Evolutionary conservation across 192 early-diverging fungal genomes (phyloP).

Genomic region (Helicostylum pulchrum): DNA sequence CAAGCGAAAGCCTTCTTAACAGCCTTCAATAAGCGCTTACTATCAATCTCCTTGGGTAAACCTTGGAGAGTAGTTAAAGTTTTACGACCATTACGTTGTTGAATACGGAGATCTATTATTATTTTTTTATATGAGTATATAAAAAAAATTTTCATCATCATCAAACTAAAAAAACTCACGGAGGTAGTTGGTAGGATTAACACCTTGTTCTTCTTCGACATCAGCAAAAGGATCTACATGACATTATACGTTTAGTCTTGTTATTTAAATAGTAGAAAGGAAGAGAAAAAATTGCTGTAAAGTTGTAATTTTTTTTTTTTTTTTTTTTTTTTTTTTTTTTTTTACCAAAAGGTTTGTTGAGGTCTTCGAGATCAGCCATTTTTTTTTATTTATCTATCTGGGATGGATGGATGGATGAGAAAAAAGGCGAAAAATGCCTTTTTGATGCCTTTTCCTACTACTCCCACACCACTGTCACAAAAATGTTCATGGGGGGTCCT

Average conservation of each 20-base stretch:
- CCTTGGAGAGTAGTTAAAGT: slow-evolving; percentile 95
- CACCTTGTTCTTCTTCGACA: slow-evolving; percentile 42
- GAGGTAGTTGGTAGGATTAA: slow-evolving; percentile 36
- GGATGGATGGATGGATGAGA: slow-evolving; percentile 18
- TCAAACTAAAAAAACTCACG: slow-evolving; percentile 39
- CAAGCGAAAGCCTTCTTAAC: slow-evolving; percentile 98
- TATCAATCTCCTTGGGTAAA: slow-evolving; percentile 79
- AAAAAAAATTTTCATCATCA: background rate
- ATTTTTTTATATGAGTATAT: slow-evolving; percentile 1
- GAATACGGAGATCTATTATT: slow-evolving; percentile 92
- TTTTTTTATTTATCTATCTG: background rate
- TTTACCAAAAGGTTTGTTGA: slow-evolving; percentile 37
- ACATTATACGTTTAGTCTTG: background rate
- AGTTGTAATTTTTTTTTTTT: too few species aligned
- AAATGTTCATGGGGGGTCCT: background rate
- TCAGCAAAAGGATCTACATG: slow-evolving; percentile 47
- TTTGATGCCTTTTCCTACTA: background rate
- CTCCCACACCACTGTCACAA: background rate
- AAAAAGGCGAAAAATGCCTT: slow-evolving; percentile 7
- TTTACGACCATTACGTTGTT: slow-evolving; percentile 96
- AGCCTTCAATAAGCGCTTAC: slow-evolving; percentile 89
- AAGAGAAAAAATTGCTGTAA: too few species aligned
- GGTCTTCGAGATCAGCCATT: slow-evolving; percentile 33
- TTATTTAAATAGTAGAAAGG: too few species aligned
- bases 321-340: background rate